A percentile compares a stretch with the other conserved stretches of the same genome.
Conservation (phyloP, 768 basidiomycete genomes). For the Naganishia friedmannii region DNA sequence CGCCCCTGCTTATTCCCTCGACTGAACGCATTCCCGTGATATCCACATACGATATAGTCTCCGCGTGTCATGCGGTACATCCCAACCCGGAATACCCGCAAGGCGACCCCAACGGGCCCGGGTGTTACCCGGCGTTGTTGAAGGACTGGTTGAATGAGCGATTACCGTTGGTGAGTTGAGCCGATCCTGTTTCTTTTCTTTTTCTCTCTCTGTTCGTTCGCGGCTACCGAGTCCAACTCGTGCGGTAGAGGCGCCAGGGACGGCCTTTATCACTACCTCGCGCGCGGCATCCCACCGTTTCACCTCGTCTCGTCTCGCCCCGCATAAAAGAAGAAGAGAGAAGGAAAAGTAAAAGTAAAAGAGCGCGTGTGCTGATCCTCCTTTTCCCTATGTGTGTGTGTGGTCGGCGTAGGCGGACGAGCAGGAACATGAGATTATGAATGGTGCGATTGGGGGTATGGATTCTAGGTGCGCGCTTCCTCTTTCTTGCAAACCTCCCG, state of each 20-base stretch:
- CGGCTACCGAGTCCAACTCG: too few relatives aligned
- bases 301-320: too few relatives aligned
- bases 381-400: too few relatives aligned
- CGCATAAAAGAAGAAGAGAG: too few relatives aligned
- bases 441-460: slow-evolving; percentile 51
- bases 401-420: neutral
- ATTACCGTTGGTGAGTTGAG: slow-evolving; percentile 40
- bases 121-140: slow-evolving; percentile 45
- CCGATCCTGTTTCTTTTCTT: too few relatives aligned
- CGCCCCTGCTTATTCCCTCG: too few relatives aligned
- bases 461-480: slow-evolving; percentile 29
- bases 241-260: too few relatives aligned
- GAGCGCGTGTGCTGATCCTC: too few relatives aligned
- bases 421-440: slow-evolving; percentile 38
- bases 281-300: too few relatives aligned
- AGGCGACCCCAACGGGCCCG: slow-evolving; percentile 48
- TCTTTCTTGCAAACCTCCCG: neutral
- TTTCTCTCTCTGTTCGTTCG: too few relatives aligned
- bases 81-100: slow-evolving; percentile 40
- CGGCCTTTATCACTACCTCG: too few relatives aligned
- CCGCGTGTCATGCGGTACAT: slow-evolving; percentile 50
- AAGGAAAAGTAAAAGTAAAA: too few relatives aligned
- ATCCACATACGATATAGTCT: slow-evolving; percentile 32
- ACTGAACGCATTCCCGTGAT: neutral
- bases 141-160: slow-evolving; percentile 41